Evolutionary conservation across 148 eudicot genomes (phyloP).

Genomic region (Rhododendron molle): DNA sequence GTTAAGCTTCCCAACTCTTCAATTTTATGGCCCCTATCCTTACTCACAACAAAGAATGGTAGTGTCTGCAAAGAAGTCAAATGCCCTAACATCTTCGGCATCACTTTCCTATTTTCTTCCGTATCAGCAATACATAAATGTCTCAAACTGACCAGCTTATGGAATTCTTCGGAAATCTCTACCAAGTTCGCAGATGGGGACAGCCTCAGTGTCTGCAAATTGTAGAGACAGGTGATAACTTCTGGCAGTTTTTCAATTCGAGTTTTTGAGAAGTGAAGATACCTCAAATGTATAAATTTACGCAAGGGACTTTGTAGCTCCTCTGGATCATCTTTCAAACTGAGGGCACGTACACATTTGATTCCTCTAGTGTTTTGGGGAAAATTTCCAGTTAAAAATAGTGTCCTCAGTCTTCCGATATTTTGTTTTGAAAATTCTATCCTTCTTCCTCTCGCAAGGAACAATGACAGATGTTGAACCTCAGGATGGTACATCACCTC

Average conservation of each 20-base stretch:
- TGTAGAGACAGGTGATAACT: background rate
- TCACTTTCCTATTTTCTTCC: background rate
- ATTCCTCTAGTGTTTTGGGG: background rate
- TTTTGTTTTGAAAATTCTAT: background rate
- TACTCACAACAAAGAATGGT: background rate
- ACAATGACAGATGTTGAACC: background rate
- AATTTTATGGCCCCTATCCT: background rate
- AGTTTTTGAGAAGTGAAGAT: background rate
- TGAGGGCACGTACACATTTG: background rate
- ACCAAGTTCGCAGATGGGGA: background rate
- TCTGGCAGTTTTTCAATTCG: background rate
- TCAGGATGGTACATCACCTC: background rate
- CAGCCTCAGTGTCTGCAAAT: slow-evolving; percentile 1
- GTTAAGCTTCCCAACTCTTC: background rate
- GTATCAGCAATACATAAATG: background rate
- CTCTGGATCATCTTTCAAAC: background rate
- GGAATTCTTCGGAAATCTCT: background rate
- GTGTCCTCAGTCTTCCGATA: background rate
- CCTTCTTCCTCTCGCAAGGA: accelerated
- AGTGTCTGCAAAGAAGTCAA: background rate
- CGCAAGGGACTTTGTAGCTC: background rate
- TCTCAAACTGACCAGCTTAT: slow-evolving; percentile 1
- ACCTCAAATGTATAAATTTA: background rate
- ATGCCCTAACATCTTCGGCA: background rate
- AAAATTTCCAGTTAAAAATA: background rate